A percentile compares a stretch with the other conserved stretches of the same genome.
phyloP scores from a whole-genome alignment of 2,329 filamentous ascomycete genomes.

The Ophiostoma himal-ulmi region DNA sequence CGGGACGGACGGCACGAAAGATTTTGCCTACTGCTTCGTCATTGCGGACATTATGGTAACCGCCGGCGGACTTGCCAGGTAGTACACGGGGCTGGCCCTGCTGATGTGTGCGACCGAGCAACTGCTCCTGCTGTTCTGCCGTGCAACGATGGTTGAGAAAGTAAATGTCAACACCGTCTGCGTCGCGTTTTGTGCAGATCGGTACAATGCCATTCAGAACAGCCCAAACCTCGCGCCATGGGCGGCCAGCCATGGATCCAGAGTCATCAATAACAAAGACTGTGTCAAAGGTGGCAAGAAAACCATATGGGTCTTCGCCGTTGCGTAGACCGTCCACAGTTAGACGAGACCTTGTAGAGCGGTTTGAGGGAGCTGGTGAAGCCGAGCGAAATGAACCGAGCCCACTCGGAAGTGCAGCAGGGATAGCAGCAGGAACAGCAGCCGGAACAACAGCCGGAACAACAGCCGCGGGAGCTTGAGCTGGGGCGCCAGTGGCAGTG shows the following conservation, averaged over 20 bases:
- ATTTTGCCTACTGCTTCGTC: conserved; percentile 57
- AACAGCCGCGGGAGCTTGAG: not conserved
- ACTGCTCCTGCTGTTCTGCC: conserved; percentile 19
- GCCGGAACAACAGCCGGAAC: not conserved
- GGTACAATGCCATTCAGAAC: conserved; percentile 71
- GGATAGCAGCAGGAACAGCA: not conserved
- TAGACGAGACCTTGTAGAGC: conserved; percentile 21
- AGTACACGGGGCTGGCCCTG: conserved; percentile 31
- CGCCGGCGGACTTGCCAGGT: conserved; percentile 39
- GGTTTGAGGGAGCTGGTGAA: conserved; percentile 29
- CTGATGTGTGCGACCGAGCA: conserved; percentile 23
- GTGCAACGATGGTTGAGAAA: conserved; percentile 68
- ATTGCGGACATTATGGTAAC: conserved; percentile 60
- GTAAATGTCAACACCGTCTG: conserved; percentile 82
- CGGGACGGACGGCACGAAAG: conserved; percentile 62
- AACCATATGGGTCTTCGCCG: conserved; percentile 64
- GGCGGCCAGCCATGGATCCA: conserved; percentile 72
- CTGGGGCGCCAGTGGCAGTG: not conserved
- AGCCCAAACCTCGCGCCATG: conserved; percentile 67
- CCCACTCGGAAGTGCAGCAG: not conserved
- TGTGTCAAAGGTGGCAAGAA: conserved; percentile 76
- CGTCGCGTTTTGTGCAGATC: conserved; percentile 72
- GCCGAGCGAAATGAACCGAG: conserved; percentile 16
- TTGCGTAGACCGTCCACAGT: conserved; percentile 33
- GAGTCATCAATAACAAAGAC: conserved; percentile 89